A percentile compares a stretch with the other conserved stretches of the same genome.
These are phyloP conservation scores for Populus deltoides DNA, from an alignment of 345 rosid genomes.

Conservation along the genomic window DNA sequence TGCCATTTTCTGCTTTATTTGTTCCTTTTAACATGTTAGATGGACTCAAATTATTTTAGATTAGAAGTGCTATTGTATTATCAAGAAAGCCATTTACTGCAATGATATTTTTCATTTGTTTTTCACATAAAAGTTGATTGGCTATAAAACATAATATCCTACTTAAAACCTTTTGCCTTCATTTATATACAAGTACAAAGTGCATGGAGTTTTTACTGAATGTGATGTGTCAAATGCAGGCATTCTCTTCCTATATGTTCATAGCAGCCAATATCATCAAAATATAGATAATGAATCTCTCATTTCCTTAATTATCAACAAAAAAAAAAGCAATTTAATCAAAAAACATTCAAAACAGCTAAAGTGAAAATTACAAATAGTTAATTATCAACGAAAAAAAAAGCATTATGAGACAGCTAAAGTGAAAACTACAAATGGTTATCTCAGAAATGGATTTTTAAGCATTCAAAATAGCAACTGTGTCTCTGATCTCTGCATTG, in stretches of 20 bases:
- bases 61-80: background rate
- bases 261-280: conserved; percentile 77
- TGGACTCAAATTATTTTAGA: background rate
- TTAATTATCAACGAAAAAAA: too few relatives aligned
- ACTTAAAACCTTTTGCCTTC: background rate
- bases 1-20: background rate
- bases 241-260: conserved; percentile 90
- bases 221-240: conserved; percentile 49
- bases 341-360: too few relatives aligned
- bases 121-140: too few relatives aligned
- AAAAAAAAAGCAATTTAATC: too few relatives aligned
- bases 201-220: background rate
- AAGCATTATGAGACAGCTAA: background rate
- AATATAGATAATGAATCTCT: too few relatives aligned
- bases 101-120: too few relatives aligned
- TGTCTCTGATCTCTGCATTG: conserved; percentile 23
- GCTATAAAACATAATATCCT: background rate
- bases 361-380: too few relatives aligned
- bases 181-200: background rate
- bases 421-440: background rate
- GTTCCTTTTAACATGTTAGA: background rate
- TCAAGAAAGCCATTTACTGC: background rate
- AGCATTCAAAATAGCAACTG: conserved; percentile 18
- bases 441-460: conserved; percentile 22
- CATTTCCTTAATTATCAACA: too few relatives aligned